Evolutionary conservation across 257 asterid species (phyloP), one percentile per base, ranked within the genome.

Genomic region (Prunella vulgaris): DNA sequence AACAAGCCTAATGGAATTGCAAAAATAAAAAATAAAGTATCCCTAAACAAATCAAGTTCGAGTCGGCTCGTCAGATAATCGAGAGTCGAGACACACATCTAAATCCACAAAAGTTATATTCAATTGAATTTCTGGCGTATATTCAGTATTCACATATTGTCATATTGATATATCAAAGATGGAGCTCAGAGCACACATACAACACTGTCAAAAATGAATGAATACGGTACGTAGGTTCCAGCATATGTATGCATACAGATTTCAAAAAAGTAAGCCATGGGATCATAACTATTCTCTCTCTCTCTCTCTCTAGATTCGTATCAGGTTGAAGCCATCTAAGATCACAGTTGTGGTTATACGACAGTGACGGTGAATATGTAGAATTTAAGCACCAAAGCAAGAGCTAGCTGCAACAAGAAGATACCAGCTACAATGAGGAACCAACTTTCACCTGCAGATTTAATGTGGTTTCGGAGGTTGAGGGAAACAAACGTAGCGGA

Each of bases 401-500:
- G 97, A 62, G 96, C 97, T 38, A 94, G 88, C 84, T 94, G 97
- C 90, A 93, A 78, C 83, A 90, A 79, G 85, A 90, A 93, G 79
- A 93, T 93, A 69, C 83, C 96, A 25, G 91, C 93, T 65, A 93
- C 97, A 63, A 94, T 94, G 69, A 89, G 44, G 79, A 88, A 71
- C 97, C 99, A 94, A 61, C 96, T 86, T 76, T 94, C 99, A 22
- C 99, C 99, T 6, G 97, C 96, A n/a, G 99, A 94, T 54, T 71
- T 79, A 5, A 94, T 89, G 84, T 94, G 99, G 84, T 79, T 87
- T 82, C 79, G 82, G 54, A 94, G 96, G 80, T 94, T 94, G 71
- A 91, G 85, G 37, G 96, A 93, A 17, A 94, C 96, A 64, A 94
- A 94, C 10, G 96, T 77, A 44, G 99, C 99, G 28, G 99, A 93